Percentiles rank a stretch among this genome's conserved stretches.
phyloP scores from a whole-genome alignment of 352 stramenopile species.

The Phytophthora vignae region DNA sequence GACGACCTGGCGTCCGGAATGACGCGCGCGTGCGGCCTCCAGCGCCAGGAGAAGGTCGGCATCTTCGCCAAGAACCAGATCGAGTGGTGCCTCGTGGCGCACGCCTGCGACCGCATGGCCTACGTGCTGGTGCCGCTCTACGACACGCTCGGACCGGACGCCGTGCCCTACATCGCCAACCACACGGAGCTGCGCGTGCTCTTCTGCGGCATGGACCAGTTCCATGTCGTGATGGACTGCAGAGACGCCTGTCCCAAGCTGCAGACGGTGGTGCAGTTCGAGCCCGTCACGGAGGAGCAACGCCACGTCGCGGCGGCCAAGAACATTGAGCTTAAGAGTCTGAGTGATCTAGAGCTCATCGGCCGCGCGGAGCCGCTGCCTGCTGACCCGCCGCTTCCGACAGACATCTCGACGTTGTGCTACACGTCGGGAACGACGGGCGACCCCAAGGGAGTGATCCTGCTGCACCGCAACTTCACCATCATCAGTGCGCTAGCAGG shows the following conservation, averaged over 20 bases:
- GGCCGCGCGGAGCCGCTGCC: slow-evolving; percentile 13
- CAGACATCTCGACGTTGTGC: slow-evolving; percentile 94
- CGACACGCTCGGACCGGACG: slow-evolving; percentile 78
- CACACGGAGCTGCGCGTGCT: slow-evolving; percentile 72
- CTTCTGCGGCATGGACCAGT: slow-evolving; percentile 65
- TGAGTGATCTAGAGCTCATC: not conserved
- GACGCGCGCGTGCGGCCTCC: slow-evolving; percentile 33
- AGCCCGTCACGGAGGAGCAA: slow-evolving; percentile 48
- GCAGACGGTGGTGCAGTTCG: slow-evolving; percentile 66
- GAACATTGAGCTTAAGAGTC: slow-evolving; percentile 53
- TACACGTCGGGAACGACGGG: slow-evolving; percentile 97
- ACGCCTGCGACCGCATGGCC: slow-evolving; percentile 69
- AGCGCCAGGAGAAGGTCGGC: slow-evolving; percentile 62
- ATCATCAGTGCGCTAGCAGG: slow-evolving; percentile 28
- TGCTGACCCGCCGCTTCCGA: slow-evolving; percentile 55
- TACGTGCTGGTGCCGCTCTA: slow-evolving; percentile 82
- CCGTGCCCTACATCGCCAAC: slow-evolving; percentile 76
- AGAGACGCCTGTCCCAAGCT: slow-evolving; percentile 47
- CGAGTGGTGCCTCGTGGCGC: slow-evolving; percentile 68
- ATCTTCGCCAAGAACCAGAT: slow-evolving; percentile 79
- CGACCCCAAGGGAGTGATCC: slow-evolving; percentile 95
- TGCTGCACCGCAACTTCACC: slow-evolving; percentile 90
- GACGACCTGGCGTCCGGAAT: slow-evolving; percentile 55
- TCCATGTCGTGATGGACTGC: slow-evolving; percentile 63
- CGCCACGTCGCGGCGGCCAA: slow-evolving; percentile 30